Base-by-base conservation (phyloP, 1,284 basidiomycete genomes). In the Ustilago esculenta region DNA sequence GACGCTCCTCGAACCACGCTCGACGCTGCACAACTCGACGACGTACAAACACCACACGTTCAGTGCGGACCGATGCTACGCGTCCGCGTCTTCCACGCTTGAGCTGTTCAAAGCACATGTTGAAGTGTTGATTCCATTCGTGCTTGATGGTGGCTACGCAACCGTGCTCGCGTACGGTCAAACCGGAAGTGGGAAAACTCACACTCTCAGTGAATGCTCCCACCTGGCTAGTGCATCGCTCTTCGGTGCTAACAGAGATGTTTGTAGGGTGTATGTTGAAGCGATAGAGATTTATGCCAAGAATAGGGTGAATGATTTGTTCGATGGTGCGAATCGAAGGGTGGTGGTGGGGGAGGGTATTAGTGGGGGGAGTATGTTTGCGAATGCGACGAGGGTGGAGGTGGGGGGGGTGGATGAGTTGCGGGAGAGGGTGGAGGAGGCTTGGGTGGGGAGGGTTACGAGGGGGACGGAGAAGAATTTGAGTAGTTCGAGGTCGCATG, bases 161-260 rank as follows among this genome's bases (percentile, higher is more conserved):
- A 67, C 64, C 2, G 44, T 67, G 3, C 47, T 67, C 4, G 64
- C 64, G 2, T 67, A 67, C 36, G 64, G 64, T 8, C 64, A 67
- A 18, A 67, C 64, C 0, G 57, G 56, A 1, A 47, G 46, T 4
- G 63, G 63, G 6, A 66, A 66, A 30, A 59, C 63, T 7, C 35
- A 42, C 14, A 66, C 64, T 1, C 42, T 69, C 0, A 50, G 46
- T 5, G 46, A 40, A 5, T 45, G 50, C 14, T 69, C 59, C 2
- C 52, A 43, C 2, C 40, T 61, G 2, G 57, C 53, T 17, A 45
- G 55, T 12, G 1, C 27, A 1, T 23, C 48, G 6, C 49, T 61
- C 6, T 56, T 34, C 36, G 11, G n/a, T 0, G 27, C 51, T 4
- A 60, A 56, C 20, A n/a, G 24, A 0, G 36, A 7, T 6, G 4